These are phyloP conservation scores for Fusarium sp. DNA, from an alignment of 2,329 filamentous ascomycete species.

Conservation along the genomic window DNA sequence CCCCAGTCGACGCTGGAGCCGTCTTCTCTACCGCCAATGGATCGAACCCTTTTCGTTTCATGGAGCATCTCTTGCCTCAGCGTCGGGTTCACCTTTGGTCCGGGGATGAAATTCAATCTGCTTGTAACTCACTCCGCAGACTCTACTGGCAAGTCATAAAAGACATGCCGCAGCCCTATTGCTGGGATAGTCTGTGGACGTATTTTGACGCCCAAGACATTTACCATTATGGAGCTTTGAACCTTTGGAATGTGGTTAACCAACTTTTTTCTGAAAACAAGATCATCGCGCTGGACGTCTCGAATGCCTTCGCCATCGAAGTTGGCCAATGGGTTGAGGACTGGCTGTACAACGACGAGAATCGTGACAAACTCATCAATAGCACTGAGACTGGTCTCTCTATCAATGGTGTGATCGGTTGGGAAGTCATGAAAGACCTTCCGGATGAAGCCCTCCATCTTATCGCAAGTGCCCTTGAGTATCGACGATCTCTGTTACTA, in stretches of 20 bases:
- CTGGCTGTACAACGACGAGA: slow-evolving; percentile 50
- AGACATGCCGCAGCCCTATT: slow-evolving; percentile 46
- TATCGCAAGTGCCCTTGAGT: slow-evolving; percentile 49
- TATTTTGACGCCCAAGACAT: slow-evolving; percentile 63
- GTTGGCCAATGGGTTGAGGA: slow-evolving; percentile 53
- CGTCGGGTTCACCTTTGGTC: slow-evolving; percentile 54
- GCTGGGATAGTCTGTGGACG: slow-evolving; percentile 57
- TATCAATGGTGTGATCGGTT: neutral
- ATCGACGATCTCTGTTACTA: slow-evolving; percentile 48
- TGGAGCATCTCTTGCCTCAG: slow-evolving; percentile 45
- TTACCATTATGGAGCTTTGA: slow-evolving; percentile 60
- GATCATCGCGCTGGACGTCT: slow-evolving; percentile 46
- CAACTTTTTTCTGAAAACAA: slow-evolving; percentile 56
- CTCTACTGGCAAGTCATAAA: slow-evolving; percentile 53
- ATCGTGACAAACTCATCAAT: slow-evolving; percentile 47
- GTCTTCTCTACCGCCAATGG: slow-evolving; percentile 56
- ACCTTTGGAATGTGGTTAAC: slow-evolving; percentile 61
- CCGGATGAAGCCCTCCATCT: slow-evolving; percentile 45
- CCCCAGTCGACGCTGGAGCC: slow-evolving; percentile 48
- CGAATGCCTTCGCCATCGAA: slow-evolving; percentile 42
- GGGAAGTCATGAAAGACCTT: slow-evolving; percentile 45
- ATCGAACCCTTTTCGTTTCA: slow-evolving; percentile 44
- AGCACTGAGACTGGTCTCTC: slow-evolving; percentile 44
- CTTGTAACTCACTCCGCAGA: slow-evolving; percentile 55
- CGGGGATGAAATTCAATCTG: slow-evolving; percentile 53